phyloP scores from a whole-genome alignment of 371 early-diverging fungal species.

The Apophysomyces ossiformis region DNA sequence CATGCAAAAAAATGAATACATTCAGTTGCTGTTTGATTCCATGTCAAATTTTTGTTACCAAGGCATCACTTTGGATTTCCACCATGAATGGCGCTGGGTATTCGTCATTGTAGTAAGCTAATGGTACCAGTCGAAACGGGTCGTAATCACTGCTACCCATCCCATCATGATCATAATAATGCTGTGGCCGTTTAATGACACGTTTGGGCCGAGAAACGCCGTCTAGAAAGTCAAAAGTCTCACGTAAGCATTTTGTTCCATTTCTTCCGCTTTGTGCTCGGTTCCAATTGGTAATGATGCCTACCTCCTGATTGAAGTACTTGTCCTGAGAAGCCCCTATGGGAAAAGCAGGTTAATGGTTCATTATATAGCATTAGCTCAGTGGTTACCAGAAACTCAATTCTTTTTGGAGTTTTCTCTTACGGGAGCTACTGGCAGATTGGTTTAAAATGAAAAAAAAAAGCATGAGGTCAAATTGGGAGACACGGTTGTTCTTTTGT shows the following conservation, averaged over 20 bases:
- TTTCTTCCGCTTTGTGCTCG: conserved; percentile 3
- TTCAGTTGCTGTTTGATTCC: not conserved
- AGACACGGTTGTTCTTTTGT: too few relatives aligned
- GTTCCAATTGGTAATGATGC: not conserved
- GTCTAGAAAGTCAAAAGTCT: conserved; percentile 1
- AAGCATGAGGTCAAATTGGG: too few relatives aligned
- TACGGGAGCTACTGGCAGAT: not conserved
- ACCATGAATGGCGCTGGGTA: conserved; percentile 67
- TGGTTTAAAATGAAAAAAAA: too few relatives aligned
- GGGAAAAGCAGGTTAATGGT: not conserved
- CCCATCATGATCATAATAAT: conserved; percentile 43
- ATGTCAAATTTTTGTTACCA: conserved; percentile 46
- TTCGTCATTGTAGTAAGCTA: conserved; percentile 55
- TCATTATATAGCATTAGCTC: not conserved
- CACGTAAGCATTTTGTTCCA: not conserved
- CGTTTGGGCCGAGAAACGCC: conserved; percentile 38
- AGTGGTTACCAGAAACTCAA: not conserved
- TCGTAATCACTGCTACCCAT: conserved; percentile 53
- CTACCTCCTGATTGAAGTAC: not conserved
- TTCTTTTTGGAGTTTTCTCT: conserved; percentile 16
- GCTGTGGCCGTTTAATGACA: conserved; percentile 35
- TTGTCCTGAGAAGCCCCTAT: not conserved
- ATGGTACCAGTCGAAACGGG: conserved; percentile 71
- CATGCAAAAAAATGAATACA: not conserved
- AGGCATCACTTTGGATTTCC: conserved; percentile 59